Base-by-base conservation (phyloP, 2,329 filamentous ascomycete species). In the Penicillium sp. region DNA sequence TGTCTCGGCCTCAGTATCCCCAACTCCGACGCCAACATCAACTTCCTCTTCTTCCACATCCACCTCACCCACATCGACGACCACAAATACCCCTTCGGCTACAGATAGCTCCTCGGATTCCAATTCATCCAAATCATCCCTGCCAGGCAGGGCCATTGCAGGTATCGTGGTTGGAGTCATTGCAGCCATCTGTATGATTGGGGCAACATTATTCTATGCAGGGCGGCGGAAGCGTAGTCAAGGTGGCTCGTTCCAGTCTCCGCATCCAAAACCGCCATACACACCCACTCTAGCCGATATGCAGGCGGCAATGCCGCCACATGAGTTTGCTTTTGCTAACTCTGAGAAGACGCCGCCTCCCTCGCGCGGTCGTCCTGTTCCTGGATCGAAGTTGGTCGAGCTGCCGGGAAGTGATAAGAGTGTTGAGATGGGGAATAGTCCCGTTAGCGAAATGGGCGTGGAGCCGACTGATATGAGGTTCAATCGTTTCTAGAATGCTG, bases 111-210 rank as follows among this genome's bases (percentile, higher is more conserved):
- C 34, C 5, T 31, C 58, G 2, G 43, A 28, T 2, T 54, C 55
- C 7, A 10, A 31, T n/a, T 48, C 43, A 10, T 23, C 40, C 3
- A 16, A 29, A 14, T 42, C 44, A 2, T 23, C 40, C 2, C 16
- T 59, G 5, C 56, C 58, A 4, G 54, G 48, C 1, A 53, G 58
- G 21, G 55, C 49, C 3, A 60, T 60, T 16, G 58, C 55, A 8
- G 58, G 58, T 5, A 34, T 58, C 5, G 58, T 55, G 19, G 44
- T 60, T 28, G 58, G 58, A 5, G 43, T 51, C 2, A 13, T 60
- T 11, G 55, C 55, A 4, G 57, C 14, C 1, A 26, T 57, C 4
- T n/a, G 19, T 1, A 49, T 57, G 1, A 34, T 60, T 4, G 49
- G 39, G 4, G 44, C 8, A 2, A 3, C 49, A 7, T 34, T 49